These are phyloP conservation scores for Rhodotorula glutinis DNA, from an alignment of 1,284 basidiomycete species.

Conservation along the genomic window DNA sequence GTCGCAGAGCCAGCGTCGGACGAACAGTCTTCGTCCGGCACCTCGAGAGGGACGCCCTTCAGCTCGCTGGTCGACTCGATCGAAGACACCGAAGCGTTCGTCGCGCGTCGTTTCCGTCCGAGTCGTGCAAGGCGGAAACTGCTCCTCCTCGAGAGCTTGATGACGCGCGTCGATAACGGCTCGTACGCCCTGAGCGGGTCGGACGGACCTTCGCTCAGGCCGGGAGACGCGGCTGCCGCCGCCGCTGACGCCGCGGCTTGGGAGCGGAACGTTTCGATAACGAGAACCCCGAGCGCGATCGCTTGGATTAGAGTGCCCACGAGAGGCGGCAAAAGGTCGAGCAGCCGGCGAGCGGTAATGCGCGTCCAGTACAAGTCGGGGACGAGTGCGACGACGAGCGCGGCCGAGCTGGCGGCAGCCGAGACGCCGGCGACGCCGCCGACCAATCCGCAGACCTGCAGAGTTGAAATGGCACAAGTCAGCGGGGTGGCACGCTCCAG, in stretches of 20 bases:
- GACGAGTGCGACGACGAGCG: neutral
- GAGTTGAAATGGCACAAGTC: neutral
- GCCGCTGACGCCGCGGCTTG: neutral
- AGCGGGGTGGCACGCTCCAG: no score
- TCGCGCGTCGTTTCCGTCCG: no score
- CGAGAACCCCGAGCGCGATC: neutral
- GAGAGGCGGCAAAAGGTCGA: neutral
- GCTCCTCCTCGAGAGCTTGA: neutral
- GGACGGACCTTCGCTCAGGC: neutral
- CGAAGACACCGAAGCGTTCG: no score
- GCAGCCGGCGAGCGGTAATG: neutral
- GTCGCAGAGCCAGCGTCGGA: no score
- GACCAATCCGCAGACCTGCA: neutral
- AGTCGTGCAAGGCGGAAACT: neutral
- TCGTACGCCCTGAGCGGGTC: neutral
- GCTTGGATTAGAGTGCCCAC: neutral
- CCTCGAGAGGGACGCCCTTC: no score
- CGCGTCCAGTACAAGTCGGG: neutral
- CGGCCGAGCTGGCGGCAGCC: neutral
- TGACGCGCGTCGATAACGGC: neutral
- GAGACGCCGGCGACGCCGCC: neutral
- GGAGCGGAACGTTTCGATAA: neutral
- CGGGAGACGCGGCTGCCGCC: no score
- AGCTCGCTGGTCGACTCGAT: no score
- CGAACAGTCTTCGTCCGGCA: no score